Evolutionary conservation across 2,329 filamentous ascomycete genomes (phyloP).

Genomic region (Sordariomycetes sp.): DNA sequence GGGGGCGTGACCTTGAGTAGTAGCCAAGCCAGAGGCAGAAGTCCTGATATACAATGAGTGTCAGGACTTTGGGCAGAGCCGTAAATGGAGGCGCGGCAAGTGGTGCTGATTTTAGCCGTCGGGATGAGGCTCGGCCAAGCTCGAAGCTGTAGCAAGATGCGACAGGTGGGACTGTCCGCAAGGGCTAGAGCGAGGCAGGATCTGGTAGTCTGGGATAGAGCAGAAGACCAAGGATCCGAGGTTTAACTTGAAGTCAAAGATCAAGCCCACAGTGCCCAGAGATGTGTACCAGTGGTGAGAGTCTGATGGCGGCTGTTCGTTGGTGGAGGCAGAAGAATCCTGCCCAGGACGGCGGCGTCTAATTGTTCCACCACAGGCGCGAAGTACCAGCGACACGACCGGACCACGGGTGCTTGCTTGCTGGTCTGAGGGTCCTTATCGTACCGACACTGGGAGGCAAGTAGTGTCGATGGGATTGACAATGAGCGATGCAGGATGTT

Average conservation of each 20-base stretch:
- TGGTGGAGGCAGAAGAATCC: constrained; percentile 11
- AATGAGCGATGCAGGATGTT: no score
- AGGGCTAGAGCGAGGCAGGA: neutral
- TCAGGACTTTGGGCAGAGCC: no score
- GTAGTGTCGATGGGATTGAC: no score
- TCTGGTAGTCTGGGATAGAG: no score
- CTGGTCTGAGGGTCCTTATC: constrained; percentile 2
- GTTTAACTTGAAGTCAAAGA: neutral
- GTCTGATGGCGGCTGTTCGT: constrained; percentile 8
- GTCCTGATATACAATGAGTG: no score
- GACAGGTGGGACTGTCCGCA: neutral
- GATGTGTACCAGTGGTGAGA: neutral
- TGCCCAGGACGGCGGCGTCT: neutral
- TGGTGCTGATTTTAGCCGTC: constrained; percentile 12
- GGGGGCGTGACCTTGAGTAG: no score
- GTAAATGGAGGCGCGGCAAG: no score
- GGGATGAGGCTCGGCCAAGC: constrained; percentile 11
- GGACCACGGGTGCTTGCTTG: neutral
- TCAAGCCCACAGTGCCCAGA: neutral
- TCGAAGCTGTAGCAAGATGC: neutral
- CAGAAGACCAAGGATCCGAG: no score
- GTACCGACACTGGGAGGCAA: neutral
- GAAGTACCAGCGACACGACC: constrained; percentile 1
- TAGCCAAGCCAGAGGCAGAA: no score
- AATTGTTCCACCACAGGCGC: constrained; percentile 20